Evolutionary conservation across 805 yeast species (phyloP), one percentile per base, ranked within the genome.

Genomic region (Barnettozyma populi): DNA sequence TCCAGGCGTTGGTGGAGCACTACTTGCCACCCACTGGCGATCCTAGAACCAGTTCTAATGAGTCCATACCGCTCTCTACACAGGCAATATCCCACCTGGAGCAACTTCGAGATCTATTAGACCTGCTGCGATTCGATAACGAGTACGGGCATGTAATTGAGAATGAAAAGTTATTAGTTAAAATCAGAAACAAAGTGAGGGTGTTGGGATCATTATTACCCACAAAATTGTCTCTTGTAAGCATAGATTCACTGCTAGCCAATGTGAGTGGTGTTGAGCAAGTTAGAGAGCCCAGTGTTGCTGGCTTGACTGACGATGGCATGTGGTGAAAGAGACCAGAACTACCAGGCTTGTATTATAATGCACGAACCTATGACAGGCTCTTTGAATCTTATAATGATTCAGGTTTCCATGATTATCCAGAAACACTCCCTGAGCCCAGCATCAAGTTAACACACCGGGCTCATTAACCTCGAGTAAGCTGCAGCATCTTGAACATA

Each of bases 171-270:
- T 55, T 67, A n/a, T 44, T 82, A 4, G 65, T 68, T 19, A 76
- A 78, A 59, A 77, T 85, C 2, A 71, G 82, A 52, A 84, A 84
- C 55, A 83, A 84, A 61, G 69, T 82, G 29, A 68, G 87, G 48
- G 71, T 79, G 3, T 59, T 84, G 10, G 67, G 77, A 10, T 53
- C 71, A 10, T 42, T 67, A 6, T 48, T 69, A 3, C 64, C 62
- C 19, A 54, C 40, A 1, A 55, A 16, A 4, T 16, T 57, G 16
- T 48, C 50, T 7, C 34, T 60, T 18, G 48, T 50, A 11, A 29
- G 32, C 10, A 40, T 57, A 9, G 63, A 59, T 39, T 56, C 50
- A 2, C 1, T 49, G 0, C 40, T 49, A 8, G 36, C 36, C 21
- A 14, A 45, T 1, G 43, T 60, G 0, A 49, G 51, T 19, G 63